These are phyloP conservation scores for Aspergillus homomorphus DNA, from an alignment of 495 filamentous ascomycete genomes.

Conservation along the genomic window DNA sequence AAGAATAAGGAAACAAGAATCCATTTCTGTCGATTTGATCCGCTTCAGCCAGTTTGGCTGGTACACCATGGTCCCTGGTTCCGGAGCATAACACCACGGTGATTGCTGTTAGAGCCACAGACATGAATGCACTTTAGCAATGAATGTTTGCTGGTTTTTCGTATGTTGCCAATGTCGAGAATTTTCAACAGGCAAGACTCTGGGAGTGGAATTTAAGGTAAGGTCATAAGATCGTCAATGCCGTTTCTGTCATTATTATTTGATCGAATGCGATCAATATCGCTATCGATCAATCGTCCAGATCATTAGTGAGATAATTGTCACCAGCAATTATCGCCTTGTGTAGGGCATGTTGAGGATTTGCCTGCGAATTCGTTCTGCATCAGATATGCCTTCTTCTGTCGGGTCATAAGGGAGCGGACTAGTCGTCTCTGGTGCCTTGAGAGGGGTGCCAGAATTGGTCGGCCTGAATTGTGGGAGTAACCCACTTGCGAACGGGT, in stretches of 20 bases:
- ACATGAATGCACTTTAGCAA: neutral
- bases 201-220: neutral
- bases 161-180: neutral
- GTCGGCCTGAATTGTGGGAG: slow-evolving; percentile 18
- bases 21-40: slow-evolving; percentile 8
- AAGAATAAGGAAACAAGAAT: slow-evolving; percentile 11
- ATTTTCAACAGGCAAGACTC: neutral
- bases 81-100: neutral
- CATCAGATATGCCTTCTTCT: slow-evolving; percentile 43
- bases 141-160: neutral
- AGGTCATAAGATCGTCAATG: slow-evolving; percentile 40
- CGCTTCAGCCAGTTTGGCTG: neutral
- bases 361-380: slow-evolving; percentile 47
- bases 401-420: slow-evolving; percentile 36
- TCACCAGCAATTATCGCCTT: slow-evolving; percentile 25
- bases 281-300: slow-evolving; percentile 32
- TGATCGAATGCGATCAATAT: slow-evolving; percentile 13
- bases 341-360: slow-evolving; percentile 41
- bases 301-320: slow-evolving; percentile 28
- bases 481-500: slow-evolving; percentile 36
- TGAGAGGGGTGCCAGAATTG: neutral
- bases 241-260: slow-evolving; percentile 39
- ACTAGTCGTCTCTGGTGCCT: slow-evolving; percentile 9
- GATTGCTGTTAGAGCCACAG: neutral
- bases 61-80: neutral